These are phyloP conservation scores for Fusarium sacchari DNA, from an alignment of 2,329 filamentous ascomycete species.

Conservation along the genomic window DNA sequence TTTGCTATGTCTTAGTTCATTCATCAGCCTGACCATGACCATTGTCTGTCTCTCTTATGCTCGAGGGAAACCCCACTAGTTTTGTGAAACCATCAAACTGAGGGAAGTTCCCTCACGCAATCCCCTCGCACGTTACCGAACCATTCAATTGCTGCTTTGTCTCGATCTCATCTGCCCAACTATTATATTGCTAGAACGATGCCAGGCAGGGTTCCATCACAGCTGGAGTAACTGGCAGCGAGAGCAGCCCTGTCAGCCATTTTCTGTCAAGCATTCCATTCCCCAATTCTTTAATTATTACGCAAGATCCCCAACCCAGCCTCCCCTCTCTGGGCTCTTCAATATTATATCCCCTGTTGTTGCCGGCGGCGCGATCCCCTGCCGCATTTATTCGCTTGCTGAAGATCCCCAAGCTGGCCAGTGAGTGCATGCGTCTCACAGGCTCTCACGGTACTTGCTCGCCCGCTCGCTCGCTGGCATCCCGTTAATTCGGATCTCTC, in stretches of 20 bases:
- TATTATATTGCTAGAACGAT: neutral
- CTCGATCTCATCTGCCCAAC: neutral
- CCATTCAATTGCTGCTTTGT: neutral
- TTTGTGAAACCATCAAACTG: constrained; percentile 23
- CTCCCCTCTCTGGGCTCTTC: constrained; percentile 13
- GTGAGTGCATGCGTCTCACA: constrained; percentile 26
- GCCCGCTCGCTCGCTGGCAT: constrained; percentile 11
- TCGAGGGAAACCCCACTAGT: constrained; percentile 14
- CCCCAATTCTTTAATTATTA: constrained; percentile 35
- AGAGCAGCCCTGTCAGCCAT: constrained; percentile 27
- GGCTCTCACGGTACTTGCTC: constrained; percentile 13
- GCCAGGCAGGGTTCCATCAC: constrained; percentile 3
- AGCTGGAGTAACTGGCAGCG: constrained; percentile 12
- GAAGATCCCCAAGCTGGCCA: constrained; percentile 16
- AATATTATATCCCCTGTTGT: constrained; percentile 12
- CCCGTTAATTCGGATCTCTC: constrained; percentile 30
- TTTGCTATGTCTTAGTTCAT: constrained; percentile 22
- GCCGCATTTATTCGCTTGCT: constrained; percentile 16
- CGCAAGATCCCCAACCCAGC: constrained; percentile 22
- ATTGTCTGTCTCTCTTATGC: constrained; percentile 29
- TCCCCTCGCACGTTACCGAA: constrained; percentile 1
- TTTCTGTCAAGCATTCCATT: constrained; percentile 32
- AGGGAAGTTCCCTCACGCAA: neutral
- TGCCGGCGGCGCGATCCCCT: constrained; percentile 22
- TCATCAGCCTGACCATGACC: constrained; percentile 12